Percentiles rank a stretch among this genome's conserved stretches.
phyloP scores from a whole-genome alignment of 371 early-diverging fungal species.

The Mucor saturninus region DNA sequence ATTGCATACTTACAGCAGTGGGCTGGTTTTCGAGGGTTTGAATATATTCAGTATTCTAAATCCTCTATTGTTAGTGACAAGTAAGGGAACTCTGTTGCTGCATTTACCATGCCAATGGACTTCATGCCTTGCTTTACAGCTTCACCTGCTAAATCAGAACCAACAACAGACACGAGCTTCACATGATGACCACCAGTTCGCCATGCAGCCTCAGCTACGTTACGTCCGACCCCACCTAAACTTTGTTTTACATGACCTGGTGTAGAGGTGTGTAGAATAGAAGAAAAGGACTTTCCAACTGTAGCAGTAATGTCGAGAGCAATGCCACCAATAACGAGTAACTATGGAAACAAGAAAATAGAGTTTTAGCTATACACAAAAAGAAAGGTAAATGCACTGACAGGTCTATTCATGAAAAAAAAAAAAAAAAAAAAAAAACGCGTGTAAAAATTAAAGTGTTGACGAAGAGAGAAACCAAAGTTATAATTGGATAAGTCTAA shows the following conservation, averaged over 20 bases:
- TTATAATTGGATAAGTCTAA: not conserved
- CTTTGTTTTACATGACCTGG: constrained; percentile 70
- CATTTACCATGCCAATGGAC: constrained; percentile 59
- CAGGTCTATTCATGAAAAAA: constrained; percentile 11
- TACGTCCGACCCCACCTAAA: constrained; percentile 91
- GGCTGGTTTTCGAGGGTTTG: constrained; percentile 22
- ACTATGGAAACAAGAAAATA: constrained; percentile 19
- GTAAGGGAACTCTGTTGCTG: too few species aligned
- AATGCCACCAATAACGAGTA: constrained; percentile 83
- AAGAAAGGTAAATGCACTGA: constrained; percentile 4
- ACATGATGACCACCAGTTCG: constrained; percentile 64
- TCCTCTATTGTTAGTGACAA: not conserved
- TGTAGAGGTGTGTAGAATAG: constrained; percentile 68
- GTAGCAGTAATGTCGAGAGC: constrained; percentile 80
- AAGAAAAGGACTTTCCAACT: constrained; percentile 18
- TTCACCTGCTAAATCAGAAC: constrained; percentile 71
- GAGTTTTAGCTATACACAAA: not conserved
- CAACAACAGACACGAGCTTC: constrained; percentile 70
- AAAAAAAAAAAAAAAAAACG: not conserved
- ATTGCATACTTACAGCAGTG: constrained; percentile 38
- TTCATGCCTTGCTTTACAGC: constrained; percentile 58
- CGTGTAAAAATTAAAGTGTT: not conserved
- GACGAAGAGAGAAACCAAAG: not conserved
- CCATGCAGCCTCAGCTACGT: constrained; percentile 83
- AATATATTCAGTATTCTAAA: constrained; percentile 42